Evolutionary conservation across 2,329 filamentous ascomycete genomes (phyloP), one percentile per base, ranked within the genome.

Genomic region (Epichloe amarillans): DNA sequence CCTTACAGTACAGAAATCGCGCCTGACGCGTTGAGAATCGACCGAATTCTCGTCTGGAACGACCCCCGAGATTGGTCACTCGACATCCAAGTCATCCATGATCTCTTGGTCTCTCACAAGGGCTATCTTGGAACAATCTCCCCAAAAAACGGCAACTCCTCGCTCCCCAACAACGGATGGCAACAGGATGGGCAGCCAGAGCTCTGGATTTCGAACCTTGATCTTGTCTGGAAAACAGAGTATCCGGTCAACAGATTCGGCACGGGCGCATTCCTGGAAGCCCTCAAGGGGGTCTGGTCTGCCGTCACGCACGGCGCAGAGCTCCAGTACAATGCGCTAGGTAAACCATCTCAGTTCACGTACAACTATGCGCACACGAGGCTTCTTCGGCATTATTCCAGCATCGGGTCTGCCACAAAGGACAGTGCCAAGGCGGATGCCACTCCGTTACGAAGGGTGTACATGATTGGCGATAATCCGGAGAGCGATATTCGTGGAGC

Each of bases 41-140:
- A 95, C 62, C 89, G 90, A 30, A 80, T 97, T 30, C 85, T 97
- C 61, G 85, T 96, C 6, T 96, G 91, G 75, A 95, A 95, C 65
- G 93, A 97, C 66, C 90, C 93, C 93, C 3, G 93, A 51, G 93
- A 98, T 71, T 98, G 93, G 93, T 89, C 86, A 1, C 76, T 96
- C 10, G 91, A 97, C 65, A 81, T 82, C 2, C 86, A 95, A 63
- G 72, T 97, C 58, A 84, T 97, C 52, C 62, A 85, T 50, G 93
- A 98, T 66, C 70, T 95, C 11, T 72, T 97, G 6, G 74, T 95
- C 40, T 95, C 90, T 0, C 73, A 79, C 17, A 60, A 75, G n/a
- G 93, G 93, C 17, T 79, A 87, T 51, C 64, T 95, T 4, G 93
- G 91, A 26, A 96, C 91, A 0, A 74, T 86, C 41, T 91, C 86